Evolutionary conservation across 208 protist species (phyloP).

Genomic region (Leishmania guyanensis): DNA sequence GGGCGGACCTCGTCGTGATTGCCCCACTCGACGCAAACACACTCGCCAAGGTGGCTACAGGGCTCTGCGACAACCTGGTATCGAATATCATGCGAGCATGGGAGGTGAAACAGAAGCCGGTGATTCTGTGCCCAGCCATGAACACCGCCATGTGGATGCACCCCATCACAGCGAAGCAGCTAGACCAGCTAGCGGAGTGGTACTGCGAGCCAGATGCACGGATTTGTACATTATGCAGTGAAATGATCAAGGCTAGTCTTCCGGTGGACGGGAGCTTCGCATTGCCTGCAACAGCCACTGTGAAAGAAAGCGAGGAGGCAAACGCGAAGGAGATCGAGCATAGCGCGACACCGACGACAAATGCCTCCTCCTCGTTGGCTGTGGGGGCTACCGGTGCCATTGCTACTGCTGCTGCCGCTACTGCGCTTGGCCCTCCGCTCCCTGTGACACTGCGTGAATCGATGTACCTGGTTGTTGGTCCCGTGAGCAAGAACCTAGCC

Average conservation of each 20-base stretch:
- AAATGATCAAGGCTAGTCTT: neutral
- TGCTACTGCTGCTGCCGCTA: neutral
- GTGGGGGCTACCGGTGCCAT: neutral
- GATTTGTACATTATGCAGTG: neutral
- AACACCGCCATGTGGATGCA: constrained; percentile 98
- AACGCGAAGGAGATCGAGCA: neutral
- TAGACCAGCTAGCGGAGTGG: constrained; percentile 61
- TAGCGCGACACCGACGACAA: neutral
- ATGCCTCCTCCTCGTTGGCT: neutral
- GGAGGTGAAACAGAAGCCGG: constrained; percentile 88
- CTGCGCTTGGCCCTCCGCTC: constrained; percentile 6
- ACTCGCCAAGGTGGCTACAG: constrained; percentile 94
- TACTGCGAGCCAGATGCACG: constrained; percentile 31
- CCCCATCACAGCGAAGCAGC: constrained; percentile 87
- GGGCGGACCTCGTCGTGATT: constrained; percentile 96
- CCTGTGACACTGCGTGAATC: constrained; percentile 43
- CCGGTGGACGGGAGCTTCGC: neutral
- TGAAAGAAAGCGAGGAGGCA: neutral
- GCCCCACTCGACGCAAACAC: constrained; percentile 97
- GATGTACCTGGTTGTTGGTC: constrained; percentile 89
- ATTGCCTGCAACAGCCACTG: no score
- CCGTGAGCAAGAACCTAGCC: constrained; percentile 92
- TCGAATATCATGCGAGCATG: constrained; percentile 96
- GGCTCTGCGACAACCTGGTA: constrained; percentile 96
- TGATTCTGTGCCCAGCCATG: constrained; percentile 98